Evolutionary conservation across 75 land plant genomes (phyloP).

Genomic region (Cunninghamia lanceolata): DNA sequence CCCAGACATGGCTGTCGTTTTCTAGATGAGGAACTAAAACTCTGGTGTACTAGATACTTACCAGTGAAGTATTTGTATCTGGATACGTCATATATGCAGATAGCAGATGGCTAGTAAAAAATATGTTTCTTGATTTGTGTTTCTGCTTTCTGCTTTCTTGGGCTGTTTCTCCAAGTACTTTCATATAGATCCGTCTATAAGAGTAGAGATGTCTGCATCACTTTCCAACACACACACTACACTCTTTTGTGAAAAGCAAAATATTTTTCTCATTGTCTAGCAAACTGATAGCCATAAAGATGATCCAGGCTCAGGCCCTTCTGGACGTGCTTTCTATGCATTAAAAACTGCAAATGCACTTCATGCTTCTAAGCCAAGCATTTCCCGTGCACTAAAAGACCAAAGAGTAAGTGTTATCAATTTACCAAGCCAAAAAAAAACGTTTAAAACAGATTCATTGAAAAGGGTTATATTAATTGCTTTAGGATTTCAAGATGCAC

Average conservation of each 20-base stretch:
- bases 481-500: too few species aligned
- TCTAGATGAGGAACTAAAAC: too few species aligned
- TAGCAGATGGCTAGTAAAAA: not conserved
- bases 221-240: not conserved
- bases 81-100: not conserved
- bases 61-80: too few species aligned
- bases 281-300: not conserved
- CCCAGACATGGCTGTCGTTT: not conserved
- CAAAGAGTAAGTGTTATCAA: not conserved
- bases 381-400: not conserved
- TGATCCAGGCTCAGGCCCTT: too few species aligned
- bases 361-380: not conserved
- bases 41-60: not conserved
- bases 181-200: not conserved
- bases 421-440: not conserved
- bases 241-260: not conserved
- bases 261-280: not conserved
- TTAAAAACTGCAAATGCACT: not conserved
- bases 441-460: not conserved
- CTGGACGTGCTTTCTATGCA: not conserved
- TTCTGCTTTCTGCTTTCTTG: not conserved
- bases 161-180: not conserved
- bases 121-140: not conserved
- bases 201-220: not conserved
- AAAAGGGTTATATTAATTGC: not conserved